These are phyloP conservation scores for Gossypium australe DNA, from an alignment of 345 rosid species.

Conservation along the genomic window DNA sequence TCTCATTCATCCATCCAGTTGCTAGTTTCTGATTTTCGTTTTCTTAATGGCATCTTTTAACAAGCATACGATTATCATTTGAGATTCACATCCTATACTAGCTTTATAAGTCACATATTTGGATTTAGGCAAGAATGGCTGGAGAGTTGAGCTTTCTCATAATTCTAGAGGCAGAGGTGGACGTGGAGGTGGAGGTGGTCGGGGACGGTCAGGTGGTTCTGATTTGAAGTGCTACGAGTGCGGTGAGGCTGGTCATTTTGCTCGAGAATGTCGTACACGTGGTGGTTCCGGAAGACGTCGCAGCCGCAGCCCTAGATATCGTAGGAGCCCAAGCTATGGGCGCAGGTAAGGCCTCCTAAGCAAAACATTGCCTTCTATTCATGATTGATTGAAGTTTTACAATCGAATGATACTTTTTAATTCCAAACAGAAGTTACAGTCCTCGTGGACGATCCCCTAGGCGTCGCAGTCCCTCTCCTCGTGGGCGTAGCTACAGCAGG, in stretches of 20 bases:
- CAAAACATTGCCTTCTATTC: neutral
- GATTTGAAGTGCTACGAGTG: conserved; percentile 86
- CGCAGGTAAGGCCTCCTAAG: conserved; percentile 38
- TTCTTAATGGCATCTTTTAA: neutral
- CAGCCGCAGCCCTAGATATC: conserved; percentile 78
- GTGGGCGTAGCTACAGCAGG: conserved; percentile 80
- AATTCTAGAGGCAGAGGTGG: conserved; percentile 70
- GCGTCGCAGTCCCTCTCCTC: conserved; percentile 81
- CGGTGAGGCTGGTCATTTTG: conserved; percentile 89
- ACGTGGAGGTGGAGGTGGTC: conserved; percentile 52
- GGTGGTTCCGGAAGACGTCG: conserved; percentile 71
- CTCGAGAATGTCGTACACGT: conserved; percentile 76
- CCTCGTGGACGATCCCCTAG: conserved; percentile 86
- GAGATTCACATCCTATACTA: neutral
- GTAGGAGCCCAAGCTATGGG: conserved; percentile 85
- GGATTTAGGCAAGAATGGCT: conserved; percentile 66
- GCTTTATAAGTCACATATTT: neutral
- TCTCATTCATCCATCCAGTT: neutral
- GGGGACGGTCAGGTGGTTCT: conserved; percentile 82
- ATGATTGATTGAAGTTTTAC: neutral
- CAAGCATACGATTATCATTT: neutral
- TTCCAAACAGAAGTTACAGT: conserved; percentile 63
- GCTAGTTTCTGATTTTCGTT: neutral
- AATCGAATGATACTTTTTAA: neutral
- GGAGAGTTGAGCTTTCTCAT: conserved; percentile 89